Base-by-base conservation (phyloP, 345 rosid species). In the Linum lewisii region DNA sequence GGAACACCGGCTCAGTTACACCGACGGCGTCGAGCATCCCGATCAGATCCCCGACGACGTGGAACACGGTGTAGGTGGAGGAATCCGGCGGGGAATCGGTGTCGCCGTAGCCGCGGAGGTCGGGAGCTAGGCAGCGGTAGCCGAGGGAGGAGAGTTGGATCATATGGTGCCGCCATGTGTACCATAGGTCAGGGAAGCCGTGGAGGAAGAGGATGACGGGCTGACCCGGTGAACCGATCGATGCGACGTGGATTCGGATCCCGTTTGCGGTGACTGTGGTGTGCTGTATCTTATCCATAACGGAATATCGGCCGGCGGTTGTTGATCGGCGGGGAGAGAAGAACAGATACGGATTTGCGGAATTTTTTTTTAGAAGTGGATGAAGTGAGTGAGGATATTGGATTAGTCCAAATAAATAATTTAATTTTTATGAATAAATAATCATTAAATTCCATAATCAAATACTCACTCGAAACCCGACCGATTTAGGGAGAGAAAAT, bases 1-100 rank as follows among this genome's bases (percentile, higher is more conserved):
- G 29, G 29, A 54, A 60, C 24, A 53, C 21, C 37, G 26, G 26
- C 26, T 45, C 25, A n/a, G 24, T 53, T 18, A 29, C 34, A 8
- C 54, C 59, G 50, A 15, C 6, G 20, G 70, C 34, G 52, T 81
- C 69, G 10, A 84, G 61, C 1, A 81, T 66, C n/a, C 84, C 84
- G 13, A 84, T 73, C 7, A 84, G 77, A 51, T 81, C 86, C 6
- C 52, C 52, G 19, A 49, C 52, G 3, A 49, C 18, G 52, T 49
- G 52, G 24, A 54, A 23, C 13, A 20, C 24, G 24, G 57, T 54
- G 57, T 54, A 54, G 18, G 11, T 15, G 14, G 24, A 14, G 7
- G 26, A 11, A 15, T 20, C 24, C 7, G 5, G 10, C 24, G 57
- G 57, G 10, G 16, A 21, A 24, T 54, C 57, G 57, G 57, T 54